Conservation (phyloP, 305 asterid genomes). For the Fraxinus angustifolia region DNA sequence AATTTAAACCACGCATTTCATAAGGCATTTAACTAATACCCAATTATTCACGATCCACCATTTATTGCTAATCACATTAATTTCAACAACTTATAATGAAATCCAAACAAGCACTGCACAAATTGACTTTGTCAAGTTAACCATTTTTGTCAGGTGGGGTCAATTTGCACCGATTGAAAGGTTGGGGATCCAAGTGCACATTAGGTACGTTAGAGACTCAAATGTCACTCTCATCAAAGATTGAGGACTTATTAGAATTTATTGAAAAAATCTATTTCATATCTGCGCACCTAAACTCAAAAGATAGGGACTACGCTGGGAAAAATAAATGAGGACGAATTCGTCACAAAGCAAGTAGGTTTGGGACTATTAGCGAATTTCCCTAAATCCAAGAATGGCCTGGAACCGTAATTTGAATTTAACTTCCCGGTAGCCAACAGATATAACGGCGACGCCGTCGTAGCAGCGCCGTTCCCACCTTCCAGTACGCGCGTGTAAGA, state of each 20-base stretch:
- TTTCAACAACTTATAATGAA: background rate
- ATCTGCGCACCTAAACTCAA: background rate
- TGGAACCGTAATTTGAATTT: background rate
- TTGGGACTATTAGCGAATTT: background rate
- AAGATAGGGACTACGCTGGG: background rate
- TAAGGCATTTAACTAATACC: no score
- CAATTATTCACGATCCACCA: no score
- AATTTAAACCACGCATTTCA: background rate
- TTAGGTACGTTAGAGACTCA: background rate
- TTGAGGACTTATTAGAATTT: background rate
- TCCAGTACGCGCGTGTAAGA: background rate
- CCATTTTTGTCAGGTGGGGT: background rate
- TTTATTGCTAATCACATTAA: background rate
- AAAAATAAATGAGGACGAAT: background rate
- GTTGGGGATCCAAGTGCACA: background rate
- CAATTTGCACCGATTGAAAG: background rate
- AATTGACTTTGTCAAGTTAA: background rate
- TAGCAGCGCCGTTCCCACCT: background rate
- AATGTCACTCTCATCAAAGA: background rate
- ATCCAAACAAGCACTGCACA: background rate
- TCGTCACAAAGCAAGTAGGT: background rate
- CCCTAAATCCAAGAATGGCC: background rate
- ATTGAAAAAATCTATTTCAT: background rate
- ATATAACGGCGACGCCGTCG: background rate
- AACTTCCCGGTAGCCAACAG: background rate